Percentiles rank a stretch among this genome's conserved stretches.
These are phyloP conservation scores for Pythium volutum DNA, from an alignment of 352 stramenopile genomes.

Conservation along the genomic window DNA sequence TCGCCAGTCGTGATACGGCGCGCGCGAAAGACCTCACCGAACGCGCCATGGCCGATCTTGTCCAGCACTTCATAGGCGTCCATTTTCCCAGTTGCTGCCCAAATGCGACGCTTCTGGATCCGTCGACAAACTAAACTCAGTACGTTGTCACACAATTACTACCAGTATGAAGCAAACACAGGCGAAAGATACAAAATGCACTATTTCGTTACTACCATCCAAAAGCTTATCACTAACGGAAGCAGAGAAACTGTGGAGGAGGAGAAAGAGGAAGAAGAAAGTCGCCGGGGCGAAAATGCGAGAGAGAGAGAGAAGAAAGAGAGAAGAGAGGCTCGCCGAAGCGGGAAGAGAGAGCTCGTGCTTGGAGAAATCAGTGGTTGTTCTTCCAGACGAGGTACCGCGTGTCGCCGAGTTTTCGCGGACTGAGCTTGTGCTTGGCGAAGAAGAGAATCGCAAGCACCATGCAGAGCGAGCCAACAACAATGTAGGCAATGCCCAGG, in stretches of 20 bases:
- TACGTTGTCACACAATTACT: neutral
- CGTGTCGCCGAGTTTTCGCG: slow-evolving; percentile 93
- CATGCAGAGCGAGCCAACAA: slow-evolving; percentile 93
- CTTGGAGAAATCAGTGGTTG: slow-evolving; percentile 67
- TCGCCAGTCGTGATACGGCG: slow-evolving; percentile 38
- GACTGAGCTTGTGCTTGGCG: slow-evolving; percentile 93
- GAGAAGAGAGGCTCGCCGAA: neutral
- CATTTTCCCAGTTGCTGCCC: too few relatives aligned
- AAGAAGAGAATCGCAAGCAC: slow-evolving; percentile 94
- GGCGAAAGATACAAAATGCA: neutral
- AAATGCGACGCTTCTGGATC: neutral
- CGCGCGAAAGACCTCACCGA: slow-evolving; percentile 62
- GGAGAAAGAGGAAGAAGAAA: neutral
- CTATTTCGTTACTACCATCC: neutral
- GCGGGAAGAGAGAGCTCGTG: neutral
- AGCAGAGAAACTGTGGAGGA: neutral
- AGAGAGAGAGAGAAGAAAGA: neutral
- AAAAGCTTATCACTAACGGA: neutral
- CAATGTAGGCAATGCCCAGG: slow-evolving; percentile 95
- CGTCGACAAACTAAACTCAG: neutral
- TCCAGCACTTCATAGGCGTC: slow-evolving; percentile 60
- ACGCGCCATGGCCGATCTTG: slow-evolving; percentile 64
- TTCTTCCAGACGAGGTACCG: slow-evolving; percentile 96
- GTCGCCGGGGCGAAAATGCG: neutral
- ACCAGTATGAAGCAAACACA: neutral